phyloP scores from a whole-genome alignment of 1,284 basidiomycete species.

The Blastosporella zonata region DNA sequence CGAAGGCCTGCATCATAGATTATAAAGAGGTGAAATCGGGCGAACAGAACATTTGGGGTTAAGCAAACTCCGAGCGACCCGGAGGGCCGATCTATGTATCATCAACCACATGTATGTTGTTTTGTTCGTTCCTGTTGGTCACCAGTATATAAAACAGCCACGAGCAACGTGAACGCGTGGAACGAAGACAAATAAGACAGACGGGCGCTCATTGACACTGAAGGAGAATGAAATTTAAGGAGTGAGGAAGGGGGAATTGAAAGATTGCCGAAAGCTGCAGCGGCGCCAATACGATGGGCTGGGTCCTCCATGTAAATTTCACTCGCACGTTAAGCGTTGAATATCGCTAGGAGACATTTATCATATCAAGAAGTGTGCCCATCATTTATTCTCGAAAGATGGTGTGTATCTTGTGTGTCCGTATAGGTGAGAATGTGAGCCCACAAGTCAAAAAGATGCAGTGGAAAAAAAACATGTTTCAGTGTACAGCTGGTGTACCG shows the following conservation, averaged over 20 bases:
- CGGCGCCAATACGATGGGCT: too few species aligned
- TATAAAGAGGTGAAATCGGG: conserved; percentile 8
- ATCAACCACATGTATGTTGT: conserved; percentile 8
- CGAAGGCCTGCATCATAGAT: background rate
- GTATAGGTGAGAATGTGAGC: too few species aligned
- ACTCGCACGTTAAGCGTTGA: background rate
- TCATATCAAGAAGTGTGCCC: background rate
- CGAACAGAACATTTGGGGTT: conserved; percentile 16
- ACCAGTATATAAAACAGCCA: background rate
- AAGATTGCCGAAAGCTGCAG: background rate
- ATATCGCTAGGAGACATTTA: background rate
- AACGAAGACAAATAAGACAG: background rate
- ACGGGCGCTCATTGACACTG: background rate
- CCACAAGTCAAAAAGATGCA: background rate
- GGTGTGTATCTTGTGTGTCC: too few species aligned
- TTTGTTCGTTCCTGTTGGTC: background rate
- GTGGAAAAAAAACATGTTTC: background rate
- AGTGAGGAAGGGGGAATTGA: background rate
- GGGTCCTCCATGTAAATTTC: too few species aligned
- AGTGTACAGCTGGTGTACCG: background rate
- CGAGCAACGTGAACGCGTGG: background rate
- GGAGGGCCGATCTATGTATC: conserved; percentile 11
- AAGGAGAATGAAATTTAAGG: background rate
- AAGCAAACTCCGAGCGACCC: conserved; percentile 4
- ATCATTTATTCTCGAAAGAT: background rate